A percentile compares a stretch with the other conserved stretches of the same genome.
Evolutionary conservation across 1,284 basidiomycete species (phyloP).

Genomic region (Sanguinoderma infundibulare): DNA sequence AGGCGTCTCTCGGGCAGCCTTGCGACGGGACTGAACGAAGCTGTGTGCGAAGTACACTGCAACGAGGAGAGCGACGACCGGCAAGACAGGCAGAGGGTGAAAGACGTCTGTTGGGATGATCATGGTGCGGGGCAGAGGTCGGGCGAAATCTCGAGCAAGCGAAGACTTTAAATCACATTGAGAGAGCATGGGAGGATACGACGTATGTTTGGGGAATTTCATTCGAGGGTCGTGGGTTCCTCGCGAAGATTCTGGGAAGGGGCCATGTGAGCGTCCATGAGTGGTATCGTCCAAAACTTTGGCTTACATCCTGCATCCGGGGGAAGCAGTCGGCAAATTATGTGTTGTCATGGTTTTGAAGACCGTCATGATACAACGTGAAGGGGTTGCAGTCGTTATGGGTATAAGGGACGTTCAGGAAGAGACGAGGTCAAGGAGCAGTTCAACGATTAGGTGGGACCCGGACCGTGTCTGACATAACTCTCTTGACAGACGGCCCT

Average conservation of each 20-base stretch:
- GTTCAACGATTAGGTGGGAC: too few relatives aligned
- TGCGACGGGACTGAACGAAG: constrained; percentile 11
- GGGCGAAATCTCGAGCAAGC: not conserved
- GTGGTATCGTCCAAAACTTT: too few relatives aligned
- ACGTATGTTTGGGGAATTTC: not conserved
- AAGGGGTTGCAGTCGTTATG: too few relatives aligned
- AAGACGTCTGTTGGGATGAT: constrained; percentile 11
- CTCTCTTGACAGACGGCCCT: not conserved
- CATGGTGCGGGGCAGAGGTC: constrained; percentile 13
- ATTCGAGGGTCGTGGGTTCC: not conserved
- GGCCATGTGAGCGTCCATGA: too few relatives aligned
- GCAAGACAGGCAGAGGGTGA: constrained; percentile 7
- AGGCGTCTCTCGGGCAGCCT: constrained; percentile 30
- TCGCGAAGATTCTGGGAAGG: too few relatives aligned
- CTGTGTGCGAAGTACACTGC: constrained; percentile 24
- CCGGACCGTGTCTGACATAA: constrained; percentile 4
- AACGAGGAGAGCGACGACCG: constrained; percentile 5
- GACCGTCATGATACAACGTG: too few relatives aligned
- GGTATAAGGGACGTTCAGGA: too few relatives aligned
- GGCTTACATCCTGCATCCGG: too few relatives aligned
- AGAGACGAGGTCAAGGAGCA: not conserved
- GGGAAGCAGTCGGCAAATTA: not conserved
- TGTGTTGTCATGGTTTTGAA: too few relatives aligned
- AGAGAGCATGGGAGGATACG: not conserved
- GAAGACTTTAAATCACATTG: not conserved